A percentile compares a stretch with the other conserved stretches of the same genome.
These are phyloP conservation scores for Rubia balearica DNA, from an alignment of 305 asterid genomes.

Conservation along the genomic window DNA sequence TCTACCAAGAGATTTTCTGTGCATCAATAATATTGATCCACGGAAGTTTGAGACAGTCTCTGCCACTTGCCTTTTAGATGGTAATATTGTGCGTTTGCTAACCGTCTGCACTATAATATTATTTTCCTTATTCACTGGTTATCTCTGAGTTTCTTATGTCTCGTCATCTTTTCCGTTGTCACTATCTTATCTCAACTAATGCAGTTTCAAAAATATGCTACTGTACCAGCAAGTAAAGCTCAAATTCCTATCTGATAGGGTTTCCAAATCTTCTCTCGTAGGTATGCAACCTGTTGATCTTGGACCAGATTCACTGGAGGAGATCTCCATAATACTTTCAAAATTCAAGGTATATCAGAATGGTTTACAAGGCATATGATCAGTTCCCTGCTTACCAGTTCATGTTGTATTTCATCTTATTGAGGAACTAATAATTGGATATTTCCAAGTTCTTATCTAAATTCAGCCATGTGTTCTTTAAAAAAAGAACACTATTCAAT, in stretches of 20 bases:
- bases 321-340: slow-evolving; percentile 43
- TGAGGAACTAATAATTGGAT: slow-evolving; percentile 1
- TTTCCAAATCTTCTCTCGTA: slow-evolving; percentile 21
- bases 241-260: background rate
- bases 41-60: slow-evolving; percentile 37
- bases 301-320: slow-evolving; percentile 72
- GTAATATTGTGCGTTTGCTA: slow-evolving; percentile 35
- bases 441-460: slow-evolving; percentile 2
- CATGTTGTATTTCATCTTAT: background rate
- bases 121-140: background rate
- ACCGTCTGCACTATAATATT: slow-evolving; percentile 1
- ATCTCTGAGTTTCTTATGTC: background rate
- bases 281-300: slow-evolving; percentile 86
- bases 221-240: background rate
- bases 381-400: background rate
- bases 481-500: background rate
- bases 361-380: background rate
- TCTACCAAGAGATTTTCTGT: slow-evolving; percentile 74
- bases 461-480: background rate
- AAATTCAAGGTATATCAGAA: slow-evolving; percentile 48
- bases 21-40: slow-evolving; percentile 34
- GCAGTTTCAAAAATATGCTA: background rate
- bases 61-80: slow-evolving; percentile 42
- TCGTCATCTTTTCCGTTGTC: background rate
- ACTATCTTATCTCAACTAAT: background rate